Conservation (phyloP, 768 basidiomycete species). For the Tephrocybe rancida region DNA sequence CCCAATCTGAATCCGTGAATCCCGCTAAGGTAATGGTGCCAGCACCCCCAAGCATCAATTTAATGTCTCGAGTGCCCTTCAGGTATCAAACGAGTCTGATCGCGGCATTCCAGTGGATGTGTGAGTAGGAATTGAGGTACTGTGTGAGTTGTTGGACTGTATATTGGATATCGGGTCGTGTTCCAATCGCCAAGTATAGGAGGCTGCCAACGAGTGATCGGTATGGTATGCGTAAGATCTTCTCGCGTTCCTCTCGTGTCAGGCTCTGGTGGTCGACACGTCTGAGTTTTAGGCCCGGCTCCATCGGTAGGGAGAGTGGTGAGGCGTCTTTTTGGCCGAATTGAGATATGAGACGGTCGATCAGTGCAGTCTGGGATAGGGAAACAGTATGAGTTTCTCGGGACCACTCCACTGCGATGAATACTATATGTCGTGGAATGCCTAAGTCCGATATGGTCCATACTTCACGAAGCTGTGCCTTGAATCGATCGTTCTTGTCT, state of each 20-base stretch:
- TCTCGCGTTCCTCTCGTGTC: constrained; percentile 7
- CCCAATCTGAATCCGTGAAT: constrained; percentile 22
- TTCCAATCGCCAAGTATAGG: not conserved
- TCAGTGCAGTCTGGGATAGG: constrained; percentile 27
- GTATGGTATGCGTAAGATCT: not conserved
- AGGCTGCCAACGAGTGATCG: not conserved
- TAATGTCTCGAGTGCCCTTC: not conserved
- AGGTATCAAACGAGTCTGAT: not conserved
- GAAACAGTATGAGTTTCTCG: constrained; percentile 11
- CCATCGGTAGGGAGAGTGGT: constrained; percentile 26
- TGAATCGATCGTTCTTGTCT: constrained; percentile 17
- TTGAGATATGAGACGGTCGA: constrained; percentile 22
- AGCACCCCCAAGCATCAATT: not conserved
- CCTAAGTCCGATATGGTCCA: constrained; percentile 36
- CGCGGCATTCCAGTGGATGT: not conserved
- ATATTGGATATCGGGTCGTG: not conserved
- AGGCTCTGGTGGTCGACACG: not conserved
- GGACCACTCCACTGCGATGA: constrained; percentile 19
- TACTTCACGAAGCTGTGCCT: constrained; percentile 22
- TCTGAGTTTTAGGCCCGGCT: constrained; percentile 15
- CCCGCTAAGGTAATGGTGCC: constrained; percentile 8
- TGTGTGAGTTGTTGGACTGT: not conserved
- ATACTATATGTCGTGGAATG: not conserved
- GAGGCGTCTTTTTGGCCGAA: constrained; percentile 19
- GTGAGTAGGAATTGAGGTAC: not conserved